Evolutionary conservation across 2,329 filamentous ascomycete species (phyloP).

Genomic region (Didymella pinodella): DNA sequence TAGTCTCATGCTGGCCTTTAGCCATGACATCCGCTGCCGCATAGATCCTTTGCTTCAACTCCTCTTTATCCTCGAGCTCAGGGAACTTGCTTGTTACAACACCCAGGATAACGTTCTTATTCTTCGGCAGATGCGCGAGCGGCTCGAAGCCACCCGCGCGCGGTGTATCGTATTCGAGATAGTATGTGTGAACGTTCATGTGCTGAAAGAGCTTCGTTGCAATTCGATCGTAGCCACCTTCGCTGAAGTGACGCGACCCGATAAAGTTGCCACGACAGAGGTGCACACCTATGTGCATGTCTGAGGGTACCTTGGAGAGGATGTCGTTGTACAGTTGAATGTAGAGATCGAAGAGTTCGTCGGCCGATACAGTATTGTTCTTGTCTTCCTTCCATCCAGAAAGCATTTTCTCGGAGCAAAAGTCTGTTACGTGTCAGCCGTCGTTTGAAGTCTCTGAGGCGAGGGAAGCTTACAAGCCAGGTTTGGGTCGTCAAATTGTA

Average conservation of each 20-base stretch:
- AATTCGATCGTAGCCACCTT: conserved; percentile 55
- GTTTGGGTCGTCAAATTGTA: conserved; percentile 56
- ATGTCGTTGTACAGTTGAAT: conserved; percentile 77
- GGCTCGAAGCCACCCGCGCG: conserved; percentile 56
- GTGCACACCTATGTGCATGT: conserved; percentile 78
- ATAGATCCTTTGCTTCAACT: conserved; percentile 53
- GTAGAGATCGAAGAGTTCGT: conserved; percentile 75
- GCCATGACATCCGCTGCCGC: conserved; percentile 69
- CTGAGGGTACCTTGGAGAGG: conserved; percentile 66
- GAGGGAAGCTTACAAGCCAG: conserved; percentile 45
- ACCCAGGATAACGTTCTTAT: conserved; percentile 55
- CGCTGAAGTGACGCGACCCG: conserved; percentile 52
- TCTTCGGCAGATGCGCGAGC: conserved; percentile 49
- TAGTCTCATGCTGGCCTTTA: conserved; percentile 67
- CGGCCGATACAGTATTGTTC: conserved; percentile 70
- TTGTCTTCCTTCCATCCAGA: conserved; percentile 60
- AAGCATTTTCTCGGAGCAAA: conserved; percentile 47
- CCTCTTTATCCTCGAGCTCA: conserved; percentile 52
- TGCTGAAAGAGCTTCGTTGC: conserved; percentile 45
- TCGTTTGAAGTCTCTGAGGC: background rate
- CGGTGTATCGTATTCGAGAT: conserved; percentile 54
- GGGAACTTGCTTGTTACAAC: conserved; percentile 55
- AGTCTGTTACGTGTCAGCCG: conserved; percentile 25
- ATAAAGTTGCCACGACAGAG: conserved; percentile 65
- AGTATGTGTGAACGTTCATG: conserved; percentile 43